A percentile compares a stretch with the other conserved stretches of the same genome.
Evolutionary conservation across 2,329 filamentous ascomycete genomes (phyloP).

Genomic region (Arthrinium phaeospermum): DNA sequence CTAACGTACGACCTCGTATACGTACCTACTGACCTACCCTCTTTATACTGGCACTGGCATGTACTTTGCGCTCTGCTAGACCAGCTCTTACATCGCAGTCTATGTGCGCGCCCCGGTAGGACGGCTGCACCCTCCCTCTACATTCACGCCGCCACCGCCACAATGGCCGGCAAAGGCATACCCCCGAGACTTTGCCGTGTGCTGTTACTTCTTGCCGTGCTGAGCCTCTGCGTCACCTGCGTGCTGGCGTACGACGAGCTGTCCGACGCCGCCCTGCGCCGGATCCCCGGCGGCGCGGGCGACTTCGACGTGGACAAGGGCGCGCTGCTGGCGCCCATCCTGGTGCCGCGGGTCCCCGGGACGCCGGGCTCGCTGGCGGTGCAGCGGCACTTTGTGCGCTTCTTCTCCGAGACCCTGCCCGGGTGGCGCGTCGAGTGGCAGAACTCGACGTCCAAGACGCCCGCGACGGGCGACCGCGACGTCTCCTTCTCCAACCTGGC

Average conservation of each 20-base stretch:
- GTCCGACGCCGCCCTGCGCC: constrained; percentile 75
- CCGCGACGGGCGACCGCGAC: constrained; percentile 70
- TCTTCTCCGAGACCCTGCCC: constrained; percentile 77
- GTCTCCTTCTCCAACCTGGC: constrained; percentile 90
- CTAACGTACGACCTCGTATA: neutral
- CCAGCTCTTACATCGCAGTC: neutral
- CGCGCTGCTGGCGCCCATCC: constrained; percentile 80
- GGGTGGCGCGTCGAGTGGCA: constrained; percentile 83
- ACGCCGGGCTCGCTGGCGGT: constrained; percentile 76
- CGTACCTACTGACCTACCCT: neutral
- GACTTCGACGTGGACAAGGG: constrained; percentile 83
- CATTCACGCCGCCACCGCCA: neutral
- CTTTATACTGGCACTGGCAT: neutral
- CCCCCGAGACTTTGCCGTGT: neutral
- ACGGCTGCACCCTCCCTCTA: neutral
- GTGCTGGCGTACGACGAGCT: constrained; percentile 55
- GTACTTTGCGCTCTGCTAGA: neutral
- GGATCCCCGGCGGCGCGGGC: constrained; percentile 72
- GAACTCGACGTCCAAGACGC: constrained; percentile 87
- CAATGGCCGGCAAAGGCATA: constrained; percentile 2
- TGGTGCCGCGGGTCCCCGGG: constrained; percentile 87
- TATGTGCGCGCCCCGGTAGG: neutral
- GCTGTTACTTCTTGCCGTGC: neutral
- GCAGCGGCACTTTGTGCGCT: constrained; percentile 82
- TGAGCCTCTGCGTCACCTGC: constrained; percentile 3